Evolutionary conservation across 2,329 filamentous ascomycete genomes (phyloP).

Genomic region (Alternaria ethzedia): DNA sequence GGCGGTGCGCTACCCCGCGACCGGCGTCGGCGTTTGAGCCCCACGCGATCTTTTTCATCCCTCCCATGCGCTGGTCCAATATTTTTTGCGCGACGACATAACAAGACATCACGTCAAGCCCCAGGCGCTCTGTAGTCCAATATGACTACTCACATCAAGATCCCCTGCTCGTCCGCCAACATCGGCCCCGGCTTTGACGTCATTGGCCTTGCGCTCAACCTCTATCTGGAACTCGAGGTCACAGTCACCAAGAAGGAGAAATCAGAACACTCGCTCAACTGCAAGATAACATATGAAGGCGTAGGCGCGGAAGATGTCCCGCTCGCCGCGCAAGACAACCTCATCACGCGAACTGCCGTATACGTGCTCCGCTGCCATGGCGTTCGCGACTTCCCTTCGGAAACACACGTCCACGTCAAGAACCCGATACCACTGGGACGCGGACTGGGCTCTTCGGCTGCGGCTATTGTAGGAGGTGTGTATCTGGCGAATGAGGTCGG

Average conservation of each 20-base stretch:
- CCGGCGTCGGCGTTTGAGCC: constrained; percentile 18
- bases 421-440: constrained; percentile 94
- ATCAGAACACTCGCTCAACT: constrained; percentile 73
- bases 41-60: constrained; percentile 15
- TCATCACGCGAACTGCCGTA: constrained; percentile 91
- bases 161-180: constrained; percentile 95
- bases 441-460: constrained; percentile 92
- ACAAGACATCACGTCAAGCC: constrained; percentile 10
- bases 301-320: constrained; percentile 79
- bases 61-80: constrained; percentile 5
- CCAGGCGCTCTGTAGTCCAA: constrained; percentile 15
- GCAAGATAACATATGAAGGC: constrained; percentile 89
- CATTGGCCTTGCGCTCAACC: constrained; percentile 90
- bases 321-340: constrained; percentile 83
- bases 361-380: constrained; percentile 94
- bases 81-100: constrained; percentile 13
- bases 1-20: constrained; percentile 13
- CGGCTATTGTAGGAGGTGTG: constrained; percentile 95
- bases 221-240: constrained; percentile 90
- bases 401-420: constrained; percentile 91
- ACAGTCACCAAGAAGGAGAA: constrained; percentile 66
- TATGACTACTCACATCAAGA: constrained; percentile 68
- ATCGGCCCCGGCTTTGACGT: constrained; percentile 97
- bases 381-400: constrained; percentile 77
- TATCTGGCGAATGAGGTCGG: constrained; percentile 89